Evolutionary conservation across 176 grass and related monocot genomes (phyloP), one percentile per base, ranked within the genome.

Genomic region (Eleusine coracana): DNA sequence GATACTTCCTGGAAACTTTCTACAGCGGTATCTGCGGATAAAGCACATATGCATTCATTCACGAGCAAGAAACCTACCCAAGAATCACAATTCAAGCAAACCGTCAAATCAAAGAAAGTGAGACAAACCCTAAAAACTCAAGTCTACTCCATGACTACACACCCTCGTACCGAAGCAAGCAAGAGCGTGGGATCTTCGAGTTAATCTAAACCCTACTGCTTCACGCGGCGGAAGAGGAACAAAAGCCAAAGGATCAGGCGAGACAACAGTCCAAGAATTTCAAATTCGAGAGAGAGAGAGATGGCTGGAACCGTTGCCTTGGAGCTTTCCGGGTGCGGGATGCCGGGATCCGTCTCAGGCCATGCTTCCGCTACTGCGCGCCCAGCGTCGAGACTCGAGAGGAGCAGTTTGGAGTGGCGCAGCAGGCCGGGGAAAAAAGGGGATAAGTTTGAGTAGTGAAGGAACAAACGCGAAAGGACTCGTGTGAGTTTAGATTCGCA

Each of bases 1-100:
- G 60, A 67, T 74, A 51, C 42, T 54, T 90, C 60, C 10, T 5
- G 42, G 61, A 60, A 79, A 13, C 68, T 86, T 86, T 82, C 79
- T 70, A 83, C n/a, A 70, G 1, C 62, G 20, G 76, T 31, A 84
- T 63, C 82, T 79, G 52, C 68, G 68, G 67, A 40, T 36, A 79
- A 55, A 79, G 75, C 49, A 40, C 40, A 60, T 71, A 69, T 74
- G 29, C 62, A 42, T 87, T 74, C 58, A 68, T 58, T 68, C 86
- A 73, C 0, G 66, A 72, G 38, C 65, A 59, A n/a, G 67, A 73
- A 78, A 86, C 12, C 37, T 7, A 29, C 20, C 13, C 73, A 31
- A 65, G 12, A 50, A 52, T 71, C 76, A 73, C 58, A 23, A 16
- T 5, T 38, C 25, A 66, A 65, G 46, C 66, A 64, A 62, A 77